Conservation (phyloP, 371 early-diverging fungal genomes). For the Parasitella parasitica region DNA sequence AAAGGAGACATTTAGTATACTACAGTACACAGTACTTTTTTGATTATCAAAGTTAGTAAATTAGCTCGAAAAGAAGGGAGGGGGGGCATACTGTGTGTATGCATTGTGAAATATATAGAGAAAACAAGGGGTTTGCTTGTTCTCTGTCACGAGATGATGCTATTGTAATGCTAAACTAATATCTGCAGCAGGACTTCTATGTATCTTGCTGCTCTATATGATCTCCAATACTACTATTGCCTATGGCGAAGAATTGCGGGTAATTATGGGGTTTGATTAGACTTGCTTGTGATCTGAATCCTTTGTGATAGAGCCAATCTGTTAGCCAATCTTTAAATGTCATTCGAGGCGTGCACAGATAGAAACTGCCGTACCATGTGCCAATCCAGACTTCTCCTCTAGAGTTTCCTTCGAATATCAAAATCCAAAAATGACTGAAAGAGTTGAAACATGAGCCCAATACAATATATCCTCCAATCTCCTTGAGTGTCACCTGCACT, state of each 20-base stretch:
- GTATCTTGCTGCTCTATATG: neutral
- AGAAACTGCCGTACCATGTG: constrained; percentile 3
- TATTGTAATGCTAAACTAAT: neutral
- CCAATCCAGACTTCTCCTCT: constrained; percentile 16
- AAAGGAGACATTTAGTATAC: neutral
- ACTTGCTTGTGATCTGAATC: neutral
- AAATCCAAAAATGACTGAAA: constrained; percentile 11
- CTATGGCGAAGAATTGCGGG: neutral
- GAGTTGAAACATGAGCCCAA: constrained; percentile 8
- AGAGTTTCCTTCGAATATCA: constrained; percentile 15
- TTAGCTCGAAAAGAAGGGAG: too few relatives aligned
- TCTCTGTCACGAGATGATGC: constrained; percentile 7
- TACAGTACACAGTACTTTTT: neutral
- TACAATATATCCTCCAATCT: constrained; percentile 7
- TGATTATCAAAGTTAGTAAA: neutral
- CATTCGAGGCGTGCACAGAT: constrained; percentile 15
- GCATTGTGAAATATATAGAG: neutral
- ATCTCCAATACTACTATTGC: neutral
- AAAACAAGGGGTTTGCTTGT: neutral
- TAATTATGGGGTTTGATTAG: neutral
- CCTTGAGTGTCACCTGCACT: too few relatives aligned
- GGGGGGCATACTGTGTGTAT: neutral
- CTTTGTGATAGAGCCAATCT: neutral
- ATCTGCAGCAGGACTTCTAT: neutral
- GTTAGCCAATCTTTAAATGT: constrained; percentile 6